phyloP scores from a whole-genome alignment of 495 filamentous ascomycete genomes.

The Aspergillus nanangensis region DNA sequence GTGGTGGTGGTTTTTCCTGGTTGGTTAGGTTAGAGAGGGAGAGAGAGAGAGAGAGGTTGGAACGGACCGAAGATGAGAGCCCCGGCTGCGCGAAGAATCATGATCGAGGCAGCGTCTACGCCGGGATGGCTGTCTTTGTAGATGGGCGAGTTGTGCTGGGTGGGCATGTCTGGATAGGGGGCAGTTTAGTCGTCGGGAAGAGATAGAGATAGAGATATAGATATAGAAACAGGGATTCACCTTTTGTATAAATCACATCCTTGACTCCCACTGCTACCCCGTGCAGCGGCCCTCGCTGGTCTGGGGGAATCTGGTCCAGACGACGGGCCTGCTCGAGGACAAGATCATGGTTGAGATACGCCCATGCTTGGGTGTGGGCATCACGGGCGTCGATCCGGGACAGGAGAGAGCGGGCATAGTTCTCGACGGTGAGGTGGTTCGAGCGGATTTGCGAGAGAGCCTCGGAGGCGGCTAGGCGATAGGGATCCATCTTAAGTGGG shows the following conservation, averaged over 20 bases:
- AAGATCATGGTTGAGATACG: conserved; percentile 39
- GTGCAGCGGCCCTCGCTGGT: conserved; percentile 47
- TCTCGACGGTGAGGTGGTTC: conserved; percentile 37
- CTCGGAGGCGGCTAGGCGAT: conserved; percentile 6
- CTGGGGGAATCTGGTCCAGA: conserved; percentile 42
- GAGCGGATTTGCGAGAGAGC: not conserved
- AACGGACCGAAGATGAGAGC: conserved; percentile 11
- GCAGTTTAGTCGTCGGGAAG: not conserved
- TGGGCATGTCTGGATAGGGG: conserved; percentile 9
- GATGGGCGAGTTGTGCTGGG: conserved; percentile 8
- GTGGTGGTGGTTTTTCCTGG: conserved; percentile 15
- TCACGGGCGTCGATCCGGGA: conserved; percentile 44
- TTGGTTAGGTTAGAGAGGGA: no score
- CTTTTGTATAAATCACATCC: conserved; percentile 53
- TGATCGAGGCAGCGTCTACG: conserved; percentile 7
- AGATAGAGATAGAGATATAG: not conserved
- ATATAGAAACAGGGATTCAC: not conserved
- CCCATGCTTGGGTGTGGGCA: conserved; percentile 48
- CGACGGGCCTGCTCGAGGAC: conserved; percentile 46
- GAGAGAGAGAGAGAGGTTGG: no score
- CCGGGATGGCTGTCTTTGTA: conserved; percentile 5
- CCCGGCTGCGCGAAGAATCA: conserved; percentile 7
- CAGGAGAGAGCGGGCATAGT: conserved; percentile 50
- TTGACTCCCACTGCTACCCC: conserved; percentile 52
- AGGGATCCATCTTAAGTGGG: conserved; percentile 4